Evolutionary conservation across 2,329 filamentous ascomycete genomes (phyloP), one percentile per base, ranked within the genome.

Genomic region (Botrytis elliptica): DNA sequence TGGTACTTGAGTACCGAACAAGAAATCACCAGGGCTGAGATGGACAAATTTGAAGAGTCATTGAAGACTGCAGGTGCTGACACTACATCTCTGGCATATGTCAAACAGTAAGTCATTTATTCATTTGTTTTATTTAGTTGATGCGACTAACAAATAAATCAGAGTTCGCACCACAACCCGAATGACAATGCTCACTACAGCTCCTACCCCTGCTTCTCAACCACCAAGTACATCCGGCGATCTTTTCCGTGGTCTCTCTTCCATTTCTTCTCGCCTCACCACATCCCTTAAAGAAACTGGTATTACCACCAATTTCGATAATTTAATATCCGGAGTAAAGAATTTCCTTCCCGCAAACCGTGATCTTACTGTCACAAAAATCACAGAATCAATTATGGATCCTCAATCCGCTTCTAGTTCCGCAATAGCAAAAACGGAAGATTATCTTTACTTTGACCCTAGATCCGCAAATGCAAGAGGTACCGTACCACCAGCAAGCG

Each of bases 341-440:
- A 98, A 97, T 83, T 97, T 99, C 84, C 85, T 99, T n/a, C 96
- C 97, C 0, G 93, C 90, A 22, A 97, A 99, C 84, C 94, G 95
- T 79, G 97, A 99, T 81, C 88, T 98, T 16, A 98, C 96, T 0
- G 89, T 99, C 71, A 99, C 97, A 73, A 98, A 98, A 84, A 98
- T 99, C 81, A 95, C 96, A 59, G 96, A 99, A 83, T 97, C 94
- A 1, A 91, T 99, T 79, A 99, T 99, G 95, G 96, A 99, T 80
- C 96, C 96, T 0, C 88, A 93, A 64, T 90, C 94, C 18, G 95
- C 96, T 4, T 94, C 93, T 6, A 95, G 93, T 9, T 95, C 92
- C 40, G 96, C 96, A 40, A 96, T 99, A 77, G 92, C 94, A 75
- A 98, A 97, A 85, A 98, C 96, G 1, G 96, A 99, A 81, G 92